phyloP scores from a whole-genome alignment of 352 stramenopile species.

The Blastocystis sp. region DNA sequence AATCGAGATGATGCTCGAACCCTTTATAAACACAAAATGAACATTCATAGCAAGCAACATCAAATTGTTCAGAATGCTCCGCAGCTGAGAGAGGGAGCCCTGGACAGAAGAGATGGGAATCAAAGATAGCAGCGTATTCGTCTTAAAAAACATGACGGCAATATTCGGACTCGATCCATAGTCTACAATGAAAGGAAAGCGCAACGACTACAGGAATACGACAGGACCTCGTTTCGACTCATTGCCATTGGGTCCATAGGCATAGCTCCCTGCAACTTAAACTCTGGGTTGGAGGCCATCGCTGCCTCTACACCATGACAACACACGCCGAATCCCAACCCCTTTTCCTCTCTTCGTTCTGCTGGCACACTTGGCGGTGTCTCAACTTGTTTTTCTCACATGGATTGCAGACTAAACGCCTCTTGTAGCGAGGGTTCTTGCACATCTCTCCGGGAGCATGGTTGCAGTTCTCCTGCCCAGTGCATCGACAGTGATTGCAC shows the following conservation, averaged over 20 bases:
- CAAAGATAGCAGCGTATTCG: constrained; percentile 6
- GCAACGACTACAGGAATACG: neutral
- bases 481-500: constrained; percentile 63
- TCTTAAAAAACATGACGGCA: constrained; percentile 37
- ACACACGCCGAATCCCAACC: neutral
- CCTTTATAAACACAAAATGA: constrained; percentile 36
- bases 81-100: neutral
- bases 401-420: constrained; percentile 62
- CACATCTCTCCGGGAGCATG: constrained; percentile 66
- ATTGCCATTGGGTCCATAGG: neutral
- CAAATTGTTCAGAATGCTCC: neutral
- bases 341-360: neutral
- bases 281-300: neutral
- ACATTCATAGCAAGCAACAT: constrained; percentile 2
- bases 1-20: constrained; percentile 20
- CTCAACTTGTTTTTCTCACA: constrained; percentile 68
- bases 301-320: neutral
- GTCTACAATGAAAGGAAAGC: neutral
- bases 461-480: constrained; percentile 52
- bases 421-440: constrained; percentile 53
- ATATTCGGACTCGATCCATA: neutral
- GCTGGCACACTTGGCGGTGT: constrained; percentile 14
- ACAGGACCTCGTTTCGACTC: neutral
- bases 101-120: constrained; percentile 25
- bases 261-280: neutral